Base-by-base conservation (phyloP, 2,329 filamentous ascomycete genomes). In the Diaporthe sp. region DNA sequence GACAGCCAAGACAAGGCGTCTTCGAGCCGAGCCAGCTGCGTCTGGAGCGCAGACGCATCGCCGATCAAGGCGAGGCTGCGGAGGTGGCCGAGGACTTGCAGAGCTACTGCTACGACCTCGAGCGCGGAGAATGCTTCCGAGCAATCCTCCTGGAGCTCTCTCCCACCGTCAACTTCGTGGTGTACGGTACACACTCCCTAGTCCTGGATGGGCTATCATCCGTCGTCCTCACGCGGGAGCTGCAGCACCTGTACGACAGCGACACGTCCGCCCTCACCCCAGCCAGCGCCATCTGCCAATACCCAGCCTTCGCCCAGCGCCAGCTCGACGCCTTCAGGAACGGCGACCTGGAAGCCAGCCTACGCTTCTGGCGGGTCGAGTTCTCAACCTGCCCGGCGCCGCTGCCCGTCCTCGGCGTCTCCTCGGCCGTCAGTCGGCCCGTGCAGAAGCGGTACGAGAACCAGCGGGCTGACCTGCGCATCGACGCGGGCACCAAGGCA, bases 381-480 rank as follows among this genome's bases (percentile, higher is more conserved):
- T 39, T 59, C 56, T 19, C 12, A 10, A 39, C 35, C 12, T 59
- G 56, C n/a, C 56, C 56, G 12, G 9, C 56, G 7, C 56, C 56
- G 6, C 35, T 59, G 6, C 56, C 56, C 35, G 56, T 59, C 6
- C 56, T 59, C 5, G 22, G 32, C 35, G 56, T 59, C 56, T 59
- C 56, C 6, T 19, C 56, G 2, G 56, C 56, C 12, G 56, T 59
- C 56, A 59, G 22, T n/a, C 35, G 56, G 2, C 56, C 56, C 32
- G 56, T 59, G 13, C 56, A 59, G 56, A 59, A 10, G n/a, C 32
- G 56, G 13, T 59, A 59, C 56, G 56, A 59, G 56, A 59, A 59
- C 56, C 56, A 39, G 32, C 56, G 56, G 12, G 56, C 56, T 13
- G 56, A 59, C 35, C 35, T 59, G 56, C 56, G 56, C 56, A 5